Conservation (phyloP, 768 basidiomycete species). For the Tremella fuciformis region DNA sequence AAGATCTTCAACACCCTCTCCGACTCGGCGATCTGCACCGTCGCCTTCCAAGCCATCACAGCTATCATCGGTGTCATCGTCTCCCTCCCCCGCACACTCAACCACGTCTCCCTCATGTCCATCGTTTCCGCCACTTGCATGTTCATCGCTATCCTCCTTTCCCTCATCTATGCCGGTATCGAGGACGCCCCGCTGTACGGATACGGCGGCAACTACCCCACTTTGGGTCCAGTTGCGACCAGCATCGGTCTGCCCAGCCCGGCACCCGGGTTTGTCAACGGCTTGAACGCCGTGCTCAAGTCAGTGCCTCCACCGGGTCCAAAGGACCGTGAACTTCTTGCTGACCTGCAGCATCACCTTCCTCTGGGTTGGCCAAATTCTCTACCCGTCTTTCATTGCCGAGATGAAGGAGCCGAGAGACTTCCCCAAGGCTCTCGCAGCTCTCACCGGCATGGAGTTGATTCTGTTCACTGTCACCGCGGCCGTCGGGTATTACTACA, state of each 20-base stretch:
- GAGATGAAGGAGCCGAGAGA: conserved; percentile 53
- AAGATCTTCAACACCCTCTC: conserved; percentile 44
- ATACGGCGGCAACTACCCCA: conserved; percentile 44
- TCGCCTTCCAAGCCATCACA: conserved; percentile 42
- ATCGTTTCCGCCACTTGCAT: conserved; percentile 42
- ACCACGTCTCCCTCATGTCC: conserved; percentile 46
- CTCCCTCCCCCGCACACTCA: conserved; percentile 42
- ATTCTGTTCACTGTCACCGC: conserved; percentile 39
- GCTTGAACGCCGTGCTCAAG: conserved; percentile 44
- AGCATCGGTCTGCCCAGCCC: conserved; percentile 34
- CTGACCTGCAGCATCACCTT: conserved; percentile 35
- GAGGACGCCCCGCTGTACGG: conserved; percentile 42
- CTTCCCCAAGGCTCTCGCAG: conserved; percentile 50
- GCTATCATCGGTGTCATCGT: conserved; percentile 46
- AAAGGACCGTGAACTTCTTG: too few relatives aligned
- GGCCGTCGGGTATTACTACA: conserved; percentile 43
- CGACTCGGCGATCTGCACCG: conserved; percentile 39
- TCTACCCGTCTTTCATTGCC: conserved; percentile 49
- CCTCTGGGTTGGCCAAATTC: conserved; percentile 46
- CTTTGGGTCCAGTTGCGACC: conserved; percentile 34
- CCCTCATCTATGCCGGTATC: conserved; percentile 42
- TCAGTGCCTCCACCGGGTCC: conserved; percentile 15
- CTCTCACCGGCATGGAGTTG: conserved; percentile 33
- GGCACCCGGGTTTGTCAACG: conserved; percentile 35
- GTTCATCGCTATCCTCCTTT: conserved; percentile 45